Percentiles rank a stretch among this genome's conserved stretches.
Conservation (phyloP, 257 asterid species). For the Lycium ferocissimum region DNA sequence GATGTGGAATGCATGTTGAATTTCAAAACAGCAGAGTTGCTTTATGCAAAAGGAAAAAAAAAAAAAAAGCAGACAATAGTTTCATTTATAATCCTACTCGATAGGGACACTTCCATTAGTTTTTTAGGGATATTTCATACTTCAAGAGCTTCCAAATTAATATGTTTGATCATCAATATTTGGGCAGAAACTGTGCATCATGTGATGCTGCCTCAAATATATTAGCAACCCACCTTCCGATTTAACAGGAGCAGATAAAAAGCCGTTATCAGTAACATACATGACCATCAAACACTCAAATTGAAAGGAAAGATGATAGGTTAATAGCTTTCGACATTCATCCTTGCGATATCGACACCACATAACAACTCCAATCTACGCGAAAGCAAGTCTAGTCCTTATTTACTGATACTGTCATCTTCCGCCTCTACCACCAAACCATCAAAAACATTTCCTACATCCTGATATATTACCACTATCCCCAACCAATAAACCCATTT, state of each 20-base stretch:
- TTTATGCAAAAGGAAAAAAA: background rate
- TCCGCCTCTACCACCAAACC: background rate
- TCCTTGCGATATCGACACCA: background rate
- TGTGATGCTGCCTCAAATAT: constrained; percentile 1
- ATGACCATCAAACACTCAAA: constrained; percentile 3
- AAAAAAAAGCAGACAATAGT: background rate
- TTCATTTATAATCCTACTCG: background rate
- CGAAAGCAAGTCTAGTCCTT: background rate
- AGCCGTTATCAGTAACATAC: constrained; percentile 17
- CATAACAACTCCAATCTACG: background rate
- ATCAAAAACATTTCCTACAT: background rate
- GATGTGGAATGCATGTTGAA: background rate
- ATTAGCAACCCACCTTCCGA: constrained; percentile 2
- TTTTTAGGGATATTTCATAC: background rate
- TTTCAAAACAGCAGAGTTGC: background rate
- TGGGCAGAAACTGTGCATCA: background rate
- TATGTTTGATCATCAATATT: constrained; percentile 12
- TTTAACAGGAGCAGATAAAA: constrained; percentile 6
- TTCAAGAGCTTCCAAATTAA: background rate
- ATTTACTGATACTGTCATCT: background rate
- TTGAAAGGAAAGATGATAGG: constrained; percentile 11
- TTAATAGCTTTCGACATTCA: background rate
- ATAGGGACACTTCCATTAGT: constrained; percentile 1
- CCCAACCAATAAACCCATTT: background rate
- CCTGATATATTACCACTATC: background rate